phyloP scores from a whole-genome alignment of 306 rosid species.

The Senna tora region DNA sequence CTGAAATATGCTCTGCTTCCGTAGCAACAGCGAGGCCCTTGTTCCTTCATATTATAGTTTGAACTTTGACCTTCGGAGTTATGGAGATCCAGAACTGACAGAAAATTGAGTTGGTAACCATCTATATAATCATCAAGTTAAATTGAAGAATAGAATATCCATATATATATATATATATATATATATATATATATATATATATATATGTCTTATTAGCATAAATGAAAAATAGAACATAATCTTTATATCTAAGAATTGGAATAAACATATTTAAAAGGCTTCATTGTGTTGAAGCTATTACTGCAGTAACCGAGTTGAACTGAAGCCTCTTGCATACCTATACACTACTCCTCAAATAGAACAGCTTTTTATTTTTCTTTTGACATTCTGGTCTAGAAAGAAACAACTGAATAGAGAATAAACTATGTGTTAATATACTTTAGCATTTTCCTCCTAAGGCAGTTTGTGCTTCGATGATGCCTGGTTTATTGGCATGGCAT shows the following conservation, averaged over 20 bases:
- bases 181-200: too few relatives aligned
- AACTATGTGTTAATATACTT: constrained; percentile 40
- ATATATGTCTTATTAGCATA: constrained; percentile 30
- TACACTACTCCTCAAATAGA: constrained; percentile 22
- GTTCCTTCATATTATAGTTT: background rate
- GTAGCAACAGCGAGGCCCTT: background rate
- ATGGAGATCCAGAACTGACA: background rate
- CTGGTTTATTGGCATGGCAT: constrained; percentile 48
- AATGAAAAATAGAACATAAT: constrained; percentile 10
- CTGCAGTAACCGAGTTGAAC: constrained; percentile 33
- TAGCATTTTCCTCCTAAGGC: constrained; percentile 40
- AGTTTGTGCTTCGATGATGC: constrained; percentile 34
- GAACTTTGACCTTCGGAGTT: background rate
- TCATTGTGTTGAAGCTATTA: constrained; percentile 29
- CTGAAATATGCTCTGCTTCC: background rate
- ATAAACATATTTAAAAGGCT: constrained; percentile 1
- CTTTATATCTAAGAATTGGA: background rate
- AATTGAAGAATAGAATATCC: background rate
- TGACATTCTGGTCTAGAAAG: constrained; percentile 33
- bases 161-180: too few relatives aligned
- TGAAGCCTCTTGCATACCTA: constrained; percentile 22
- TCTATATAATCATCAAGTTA: background rate
- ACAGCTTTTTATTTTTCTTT: constrained; percentile 31
- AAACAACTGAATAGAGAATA: constrained; percentile 29
- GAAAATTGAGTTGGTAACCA: constrained; percentile 4